These are phyloP conservation scores for Leucocoprinus birnbaumii DNA, from an alignment of 768 basidiomycete genomes.

Conservation along the genomic window DNA sequence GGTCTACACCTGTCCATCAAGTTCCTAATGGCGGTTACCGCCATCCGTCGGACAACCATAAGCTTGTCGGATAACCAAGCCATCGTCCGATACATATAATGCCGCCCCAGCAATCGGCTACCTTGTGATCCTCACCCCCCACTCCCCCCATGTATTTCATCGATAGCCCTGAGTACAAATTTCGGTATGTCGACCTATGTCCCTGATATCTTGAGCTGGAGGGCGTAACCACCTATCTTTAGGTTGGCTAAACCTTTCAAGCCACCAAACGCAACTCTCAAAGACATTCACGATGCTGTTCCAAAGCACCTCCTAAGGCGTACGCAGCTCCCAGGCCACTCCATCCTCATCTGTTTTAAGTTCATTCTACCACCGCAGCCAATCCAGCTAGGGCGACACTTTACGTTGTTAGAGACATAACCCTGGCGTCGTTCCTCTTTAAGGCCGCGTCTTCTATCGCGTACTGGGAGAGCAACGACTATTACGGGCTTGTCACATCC, in stretches of 20 bases:
- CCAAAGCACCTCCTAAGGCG: conserved; percentile 49
- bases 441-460: conserved; percentile 41
- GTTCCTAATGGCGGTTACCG: background rate
- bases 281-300: conserved; percentile 53
- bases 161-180: conserved; percentile 40
- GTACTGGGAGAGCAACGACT: conserved; percentile 32
- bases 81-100: background rate
- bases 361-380: conserved; percentile 19
- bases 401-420: conserved; percentile 44
- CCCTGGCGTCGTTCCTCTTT: conserved; percentile 39
- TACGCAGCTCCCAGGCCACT: conserved; percentile 17
- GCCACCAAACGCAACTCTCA: conserved; percentile 47
- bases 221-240: background rate
- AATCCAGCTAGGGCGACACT: conserved; percentile 34
- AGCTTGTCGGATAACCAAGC: too few species aligned
- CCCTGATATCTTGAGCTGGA: background rate
- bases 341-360: background rate
- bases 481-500: conserved; percentile 33
- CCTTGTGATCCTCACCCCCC: background rate
- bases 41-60: too few species aligned
- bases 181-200: conserved; percentile 23
- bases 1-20: background rate
- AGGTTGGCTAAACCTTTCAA: conserved; percentile 44
- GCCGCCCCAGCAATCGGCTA: background rate
- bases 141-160: conserved; percentile 20